A percentile compares a stretch with the other conserved stretches of the same genome.
Conservation (phyloP, 2,329 filamentous ascomycete species). For the Lasiodiplodia gonubiensis region DNA sequence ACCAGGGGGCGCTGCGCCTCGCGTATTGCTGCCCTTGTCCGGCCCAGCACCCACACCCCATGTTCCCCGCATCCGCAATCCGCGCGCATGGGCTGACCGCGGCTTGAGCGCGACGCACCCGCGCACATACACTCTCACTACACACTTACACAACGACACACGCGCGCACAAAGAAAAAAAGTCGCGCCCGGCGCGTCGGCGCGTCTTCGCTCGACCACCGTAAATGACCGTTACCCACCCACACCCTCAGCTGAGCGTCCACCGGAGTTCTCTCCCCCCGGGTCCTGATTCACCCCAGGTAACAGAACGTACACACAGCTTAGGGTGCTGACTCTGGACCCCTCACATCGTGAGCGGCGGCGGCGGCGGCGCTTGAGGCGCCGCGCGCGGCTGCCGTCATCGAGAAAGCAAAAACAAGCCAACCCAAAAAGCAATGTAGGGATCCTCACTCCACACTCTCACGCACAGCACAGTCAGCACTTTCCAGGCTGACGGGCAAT, state of each 20-base stretch:
- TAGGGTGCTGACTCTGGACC: neutral
- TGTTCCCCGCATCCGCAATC: slow-evolving; percentile 22
- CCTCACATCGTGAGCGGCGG: neutral
- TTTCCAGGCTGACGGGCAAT: slow-evolving; percentile 1
- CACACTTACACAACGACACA: neutral
- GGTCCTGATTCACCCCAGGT: neutral
- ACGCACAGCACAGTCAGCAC: slow-evolving; percentile 4
- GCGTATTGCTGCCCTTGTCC: slow-evolving; percentile 9
- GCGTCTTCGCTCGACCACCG: neutral
- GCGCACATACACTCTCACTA: neutral
- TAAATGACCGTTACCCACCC: neutral
- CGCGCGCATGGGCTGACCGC: slow-evolving; percentile 17
- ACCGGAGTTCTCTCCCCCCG: neutral
- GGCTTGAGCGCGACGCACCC: slow-evolving; percentile 11
- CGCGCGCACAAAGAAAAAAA: neutral
- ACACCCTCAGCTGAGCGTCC: neutral
- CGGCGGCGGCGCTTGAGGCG: neutral
- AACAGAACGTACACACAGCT: neutral
- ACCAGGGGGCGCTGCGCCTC: slow-evolving; percentile 5
- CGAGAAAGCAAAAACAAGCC: neutral
- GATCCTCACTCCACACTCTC: neutral
- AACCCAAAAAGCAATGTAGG: neutral
- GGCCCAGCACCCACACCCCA: neutral
- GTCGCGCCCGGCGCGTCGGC: neutral
- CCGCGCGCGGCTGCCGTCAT: neutral